Evolutionary conservation across 371 early-diverging fungal species (phyloP).

Genomic region (Mycotypha africana): DNA sequence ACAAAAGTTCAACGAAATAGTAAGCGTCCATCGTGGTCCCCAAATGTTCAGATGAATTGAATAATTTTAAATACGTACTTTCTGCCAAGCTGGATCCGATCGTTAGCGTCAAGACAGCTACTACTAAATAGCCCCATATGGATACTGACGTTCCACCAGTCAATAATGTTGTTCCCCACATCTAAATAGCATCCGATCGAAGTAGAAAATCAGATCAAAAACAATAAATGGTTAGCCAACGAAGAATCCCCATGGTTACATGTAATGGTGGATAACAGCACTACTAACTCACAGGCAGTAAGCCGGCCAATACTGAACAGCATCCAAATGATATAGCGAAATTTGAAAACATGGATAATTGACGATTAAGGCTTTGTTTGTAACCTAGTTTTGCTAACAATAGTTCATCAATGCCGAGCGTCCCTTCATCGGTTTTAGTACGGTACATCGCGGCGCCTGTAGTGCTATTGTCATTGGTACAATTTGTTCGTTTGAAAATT

Average conservation of each 20-base stretch:
- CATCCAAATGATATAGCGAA: conserved; percentile 54
- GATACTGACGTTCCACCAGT: conserved; percentile 58
- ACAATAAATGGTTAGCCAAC: too few relatives aligned
- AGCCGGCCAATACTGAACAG: conserved; percentile 44
- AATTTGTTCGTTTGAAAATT: not conserved
- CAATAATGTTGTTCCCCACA: conserved; percentile 33
- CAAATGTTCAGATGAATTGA: too few relatives aligned
- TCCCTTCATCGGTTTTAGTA: too few relatives aligned
- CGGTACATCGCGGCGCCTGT: too few relatives aligned
- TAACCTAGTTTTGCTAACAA: conserved; percentile 21
- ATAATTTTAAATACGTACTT: conserved; percentile 27
- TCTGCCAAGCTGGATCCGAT: conserved; percentile 59
- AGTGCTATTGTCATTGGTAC: not conserved
- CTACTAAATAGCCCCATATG: conserved; percentile 60
- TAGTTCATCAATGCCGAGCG: conserved; percentile 14
- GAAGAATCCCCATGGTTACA: too few relatives aligned
- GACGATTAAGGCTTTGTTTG: conserved; percentile 19
- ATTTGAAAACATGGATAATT: conserved; percentile 20
- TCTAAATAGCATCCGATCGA: too few relatives aligned
- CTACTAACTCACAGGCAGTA: conserved; percentile 48
- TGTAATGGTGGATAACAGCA: too few relatives aligned
- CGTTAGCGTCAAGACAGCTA: conserved; percentile 45
- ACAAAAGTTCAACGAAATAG: too few relatives aligned
- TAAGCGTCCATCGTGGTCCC: too few relatives aligned
- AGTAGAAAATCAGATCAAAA: too few relatives aligned